Conservation (phyloP, 805 yeast species). For the Barnettozyma siamensis region DNA sequence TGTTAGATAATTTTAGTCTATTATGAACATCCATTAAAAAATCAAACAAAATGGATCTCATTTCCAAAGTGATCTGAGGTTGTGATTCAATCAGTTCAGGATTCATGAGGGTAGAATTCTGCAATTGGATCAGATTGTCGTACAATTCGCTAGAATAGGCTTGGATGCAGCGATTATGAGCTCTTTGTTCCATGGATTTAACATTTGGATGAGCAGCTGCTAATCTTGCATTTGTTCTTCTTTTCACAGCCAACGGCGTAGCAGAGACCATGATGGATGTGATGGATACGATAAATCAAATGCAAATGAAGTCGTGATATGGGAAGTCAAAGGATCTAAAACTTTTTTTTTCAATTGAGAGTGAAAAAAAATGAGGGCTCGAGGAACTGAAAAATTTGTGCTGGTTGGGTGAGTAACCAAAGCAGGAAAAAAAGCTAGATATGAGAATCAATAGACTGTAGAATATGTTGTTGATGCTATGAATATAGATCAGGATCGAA, state of each 20-base stretch:
- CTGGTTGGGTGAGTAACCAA: too few relatives aligned
- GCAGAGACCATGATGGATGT: constrained; percentile 9
- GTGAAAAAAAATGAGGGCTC: too few relatives aligned
- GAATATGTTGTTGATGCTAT: too few relatives aligned
- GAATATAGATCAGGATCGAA: too few relatives aligned
- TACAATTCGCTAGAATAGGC: constrained; percentile 42
- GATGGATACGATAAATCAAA: neutral
- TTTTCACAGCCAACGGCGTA: constrained; percentile 22
- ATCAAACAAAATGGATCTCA: constrained; percentile 77
- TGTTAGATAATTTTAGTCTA: constrained; percentile 54
- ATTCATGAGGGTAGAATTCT: constrained; percentile 24
- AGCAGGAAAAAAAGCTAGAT: too few relatives aligned
- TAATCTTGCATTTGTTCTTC: constrained; percentile 21
- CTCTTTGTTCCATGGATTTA: constrained; percentile 41
- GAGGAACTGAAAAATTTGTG: too few relatives aligned
- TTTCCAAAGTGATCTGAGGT: constrained; percentile 38
- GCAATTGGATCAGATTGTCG: constrained; percentile 30
- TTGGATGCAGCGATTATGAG: constrained; percentile 37
- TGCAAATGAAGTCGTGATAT: neutral
- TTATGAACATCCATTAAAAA: constrained; percentile 71
- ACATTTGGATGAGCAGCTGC: constrained; percentile 35
- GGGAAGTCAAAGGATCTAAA: neutral
- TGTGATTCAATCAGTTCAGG: constrained; percentile 30
- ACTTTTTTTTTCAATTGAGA: neutral
- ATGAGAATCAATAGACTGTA: neutral